phyloP scores from a whole-genome alignment of 441 rosid genomes.

The Jatropha multifida region DNA sequence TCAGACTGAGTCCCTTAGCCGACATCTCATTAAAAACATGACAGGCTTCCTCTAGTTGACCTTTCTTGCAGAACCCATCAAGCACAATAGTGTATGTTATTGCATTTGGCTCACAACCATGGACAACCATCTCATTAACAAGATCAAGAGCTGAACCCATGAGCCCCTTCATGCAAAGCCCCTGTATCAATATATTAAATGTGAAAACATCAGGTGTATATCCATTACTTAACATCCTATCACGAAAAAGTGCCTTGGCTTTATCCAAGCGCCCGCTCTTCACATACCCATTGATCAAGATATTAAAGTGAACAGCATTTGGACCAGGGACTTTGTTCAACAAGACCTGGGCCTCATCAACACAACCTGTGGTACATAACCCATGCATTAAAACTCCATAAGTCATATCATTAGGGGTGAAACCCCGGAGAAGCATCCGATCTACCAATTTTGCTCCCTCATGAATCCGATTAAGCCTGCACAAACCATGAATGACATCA shows the following conservation, averaged over 20 bases:
- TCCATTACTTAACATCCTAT: constrained; percentile 36
- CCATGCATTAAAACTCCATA: constrained; percentile 68
- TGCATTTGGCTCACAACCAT: constrained; percentile 63
- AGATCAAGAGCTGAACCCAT: constrained; percentile 58
- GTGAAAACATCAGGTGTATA: constrained; percentile 58
- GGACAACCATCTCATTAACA: constrained; percentile 47
- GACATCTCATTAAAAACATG: constrained; percentile 50
- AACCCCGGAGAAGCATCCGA: constrained; percentile 70
- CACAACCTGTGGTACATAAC: constrained; percentile 54
- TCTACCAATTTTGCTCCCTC: constrained; percentile 77
- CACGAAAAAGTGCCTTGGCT: constrained; percentile 49
- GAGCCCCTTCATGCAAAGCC: constrained; percentile 67
- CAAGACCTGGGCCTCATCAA: constrained; percentile 68
- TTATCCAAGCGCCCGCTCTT: constrained; percentile 56
- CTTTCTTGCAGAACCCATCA: constrained; percentile 68
- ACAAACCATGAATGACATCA: constrained; percentile 63
- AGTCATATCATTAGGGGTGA: constrained; percentile 61
- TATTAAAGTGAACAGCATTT: constrained; percentile 57
- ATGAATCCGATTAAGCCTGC: constrained; percentile 59
- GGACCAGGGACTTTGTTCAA: constrained; percentile 46
- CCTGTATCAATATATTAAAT: constrained; percentile 58
- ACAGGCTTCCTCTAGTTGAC: constrained; percentile 52
- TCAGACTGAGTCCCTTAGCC: constrained; percentile 51
- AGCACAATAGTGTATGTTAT: constrained; percentile 61
- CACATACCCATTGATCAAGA: constrained; percentile 68